Percentiles rank a stretch among this genome's conserved stretches.
phyloP scores from a whole-genome alignment of 2,329 filamentous ascomycete species.

The Aspergillus tamarii region DNA sequence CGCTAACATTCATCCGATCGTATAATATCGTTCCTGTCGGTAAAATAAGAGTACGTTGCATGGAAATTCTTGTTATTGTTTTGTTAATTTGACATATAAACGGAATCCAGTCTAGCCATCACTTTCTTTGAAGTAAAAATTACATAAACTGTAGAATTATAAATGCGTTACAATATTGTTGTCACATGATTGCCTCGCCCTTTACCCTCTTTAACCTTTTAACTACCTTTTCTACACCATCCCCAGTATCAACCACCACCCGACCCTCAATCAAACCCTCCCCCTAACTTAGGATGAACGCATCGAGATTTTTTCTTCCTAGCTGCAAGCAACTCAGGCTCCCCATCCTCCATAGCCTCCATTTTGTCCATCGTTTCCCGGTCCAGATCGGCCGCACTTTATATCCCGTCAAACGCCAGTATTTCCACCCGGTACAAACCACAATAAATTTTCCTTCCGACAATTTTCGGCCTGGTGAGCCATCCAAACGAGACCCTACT shows the following conservation, averaged over 20 bases:
- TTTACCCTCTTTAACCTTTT: background rate
- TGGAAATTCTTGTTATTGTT: too few species aligned
- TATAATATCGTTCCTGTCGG: too few species aligned
- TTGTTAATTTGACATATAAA: too few species aligned
- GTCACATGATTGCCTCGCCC: too few species aligned
- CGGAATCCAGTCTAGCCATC: too few species aligned
- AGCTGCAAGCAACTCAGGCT: background rate
- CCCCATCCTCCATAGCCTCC: background rate
- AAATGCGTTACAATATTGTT: too few species aligned
- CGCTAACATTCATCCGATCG: too few species aligned
- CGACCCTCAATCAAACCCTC: background rate
- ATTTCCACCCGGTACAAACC: background rate
- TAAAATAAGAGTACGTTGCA: too few species aligned
- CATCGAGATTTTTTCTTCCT: background rate
- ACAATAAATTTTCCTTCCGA: background rate
- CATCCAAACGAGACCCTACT: background rate
- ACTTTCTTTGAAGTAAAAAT: too few species aligned
- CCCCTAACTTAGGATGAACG: background rate
- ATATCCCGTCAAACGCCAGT: background rate
- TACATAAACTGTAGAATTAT: too few species aligned
- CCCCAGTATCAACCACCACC: background rate
- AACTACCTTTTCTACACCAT: background rate
- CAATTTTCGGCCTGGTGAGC: background rate
- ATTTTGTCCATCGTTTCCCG: background rate
- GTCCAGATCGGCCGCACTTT: background rate